Conservation (phyloP, 768 basidiomycete genomes). For the Hydnomerulius pinastri region DNA sequence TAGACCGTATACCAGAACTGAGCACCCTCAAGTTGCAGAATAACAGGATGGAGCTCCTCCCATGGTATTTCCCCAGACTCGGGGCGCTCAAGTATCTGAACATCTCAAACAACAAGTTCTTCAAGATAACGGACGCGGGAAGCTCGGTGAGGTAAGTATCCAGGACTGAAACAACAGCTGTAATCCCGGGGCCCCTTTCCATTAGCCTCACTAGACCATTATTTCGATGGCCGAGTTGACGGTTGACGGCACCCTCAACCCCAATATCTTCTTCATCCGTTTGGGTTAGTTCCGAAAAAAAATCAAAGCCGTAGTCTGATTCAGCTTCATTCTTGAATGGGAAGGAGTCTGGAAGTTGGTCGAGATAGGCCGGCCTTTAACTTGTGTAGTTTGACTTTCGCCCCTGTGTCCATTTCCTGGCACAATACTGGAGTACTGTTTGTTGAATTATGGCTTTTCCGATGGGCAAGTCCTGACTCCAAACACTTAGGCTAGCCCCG, state of each 20-base stretch:
- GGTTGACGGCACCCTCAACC: conserved; percentile 1
- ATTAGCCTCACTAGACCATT: conserved; percentile 11
- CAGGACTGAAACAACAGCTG: conserved; percentile 7
- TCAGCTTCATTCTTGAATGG: background rate
- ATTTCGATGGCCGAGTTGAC: background rate
- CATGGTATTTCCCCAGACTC: conserved; percentile 81
- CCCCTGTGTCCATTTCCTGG: background rate
- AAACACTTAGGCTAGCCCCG: background rate
- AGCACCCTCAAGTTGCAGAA: conserved; percentile 78
- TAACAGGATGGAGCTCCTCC: conserved; percentile 86
- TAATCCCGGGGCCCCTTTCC: conserved; percentile 5
- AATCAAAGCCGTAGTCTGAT: background rate
- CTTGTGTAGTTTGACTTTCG: background rate
- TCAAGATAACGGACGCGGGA: conserved; percentile 38
- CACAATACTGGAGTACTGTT: background rate
- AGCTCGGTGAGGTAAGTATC: conserved; percentile 4
- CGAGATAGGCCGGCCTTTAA: background rate
- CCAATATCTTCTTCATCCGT: background rate
- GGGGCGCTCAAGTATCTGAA: conserved; percentile 75
- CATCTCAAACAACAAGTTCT: conserved; percentile 96
- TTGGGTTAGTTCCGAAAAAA: background rate
- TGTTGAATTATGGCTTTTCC: background rate
- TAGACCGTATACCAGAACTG: conserved; percentile 76
- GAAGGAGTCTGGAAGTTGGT: background rate
- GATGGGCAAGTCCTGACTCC: background rate